Percentiles rank a stretch among this genome's conserved stretches.
phyloP scores from a whole-genome alignment of 2,329 filamentous ascomycete species.

The Claviceps pusilla region DNA sequence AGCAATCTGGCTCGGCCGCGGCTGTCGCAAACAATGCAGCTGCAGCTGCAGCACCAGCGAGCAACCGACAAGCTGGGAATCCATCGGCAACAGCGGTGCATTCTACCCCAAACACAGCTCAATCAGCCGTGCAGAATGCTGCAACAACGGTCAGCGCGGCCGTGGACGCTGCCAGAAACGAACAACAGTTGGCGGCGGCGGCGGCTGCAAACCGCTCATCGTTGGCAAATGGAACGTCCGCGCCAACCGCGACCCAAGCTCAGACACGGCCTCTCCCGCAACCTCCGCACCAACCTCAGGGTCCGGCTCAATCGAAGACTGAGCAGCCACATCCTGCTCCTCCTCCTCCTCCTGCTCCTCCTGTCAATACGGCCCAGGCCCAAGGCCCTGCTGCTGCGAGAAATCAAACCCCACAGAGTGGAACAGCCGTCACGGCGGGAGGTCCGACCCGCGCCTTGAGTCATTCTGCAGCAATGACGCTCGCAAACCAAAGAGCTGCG shows the following conservation, averaged over 20 bases:
- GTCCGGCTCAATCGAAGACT: slow-evolving; percentile 13
- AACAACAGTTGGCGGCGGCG: slow-evolving; percentile 19
- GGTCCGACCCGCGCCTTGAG: slow-evolving; percentile 28
- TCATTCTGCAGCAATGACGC: slow-evolving; percentile 34
- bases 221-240: slow-evolving; percentile 15
- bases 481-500: slow-evolving; percentile 29
- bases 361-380: slow-evolving; percentile 33
- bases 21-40: slow-evolving; percentile 7
- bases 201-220: slow-evolving; percentile 15
- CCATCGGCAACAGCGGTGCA: slow-evolving; percentile 10
- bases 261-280: slow-evolving; percentile 16
- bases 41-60: slow-evolving; percentile 11
- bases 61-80: slow-evolving; percentile 12
- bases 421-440: slow-evolving; percentile 23
- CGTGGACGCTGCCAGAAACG: slow-evolving; percentile 31
- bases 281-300: slow-evolving; percentile 12
- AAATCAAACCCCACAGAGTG: slow-evolving; percentile 34
- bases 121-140: slow-evolving; percentile 16
- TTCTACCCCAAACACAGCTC: slow-evolving; percentile 13
- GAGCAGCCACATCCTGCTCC: slow-evolving; percentile 20
- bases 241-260: slow-evolving; percentile 10
- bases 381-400: slow-evolving; percentile 28
- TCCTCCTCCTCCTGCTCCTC: slow-evolving; percentile 20
- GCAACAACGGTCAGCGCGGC: slow-evolving; percentile 28
- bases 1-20: slow-evolving; percentile 5